A percentile compares a stretch with the other conserved stretches of the same genome.
Conservation (phyloP, 31 red algal genomes). For the Asparagopsis taxiformis region DNA sequence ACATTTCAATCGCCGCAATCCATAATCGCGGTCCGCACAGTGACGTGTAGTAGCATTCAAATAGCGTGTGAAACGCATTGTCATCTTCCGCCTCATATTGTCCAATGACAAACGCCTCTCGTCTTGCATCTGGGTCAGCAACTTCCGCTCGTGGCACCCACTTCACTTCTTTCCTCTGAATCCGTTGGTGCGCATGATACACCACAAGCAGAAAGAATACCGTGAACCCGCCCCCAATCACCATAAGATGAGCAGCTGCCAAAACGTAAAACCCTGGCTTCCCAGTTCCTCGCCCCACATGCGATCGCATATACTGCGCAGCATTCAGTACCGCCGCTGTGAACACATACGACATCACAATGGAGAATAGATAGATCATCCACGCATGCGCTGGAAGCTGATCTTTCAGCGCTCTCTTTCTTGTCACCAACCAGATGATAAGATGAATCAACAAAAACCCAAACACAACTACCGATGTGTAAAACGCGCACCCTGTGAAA, state of each 20-base stretch:
- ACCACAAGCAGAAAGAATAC: conserved; percentile 43
- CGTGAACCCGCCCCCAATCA: conserved; percentile 66
- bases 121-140: conserved; percentile 47
- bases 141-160: conserved; percentile 57
- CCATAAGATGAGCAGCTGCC: conserved; percentile 37
- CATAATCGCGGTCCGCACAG: conserved; percentile 60
- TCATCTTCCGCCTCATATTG: conserved; percentile 46
- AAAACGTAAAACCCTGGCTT: conserved; percentile 52
- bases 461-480: conserved; percentile 46
- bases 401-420: conserved; percentile 30
- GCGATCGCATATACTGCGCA: conserved; percentile 57
- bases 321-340: conserved; percentile 52
- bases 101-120: conserved; percentile 24
- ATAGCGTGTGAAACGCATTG: conserved; percentile 59
- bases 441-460: conserved; percentile 42
- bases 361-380: conserved; percentile 70
- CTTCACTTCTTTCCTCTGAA: conserved; percentile 37
- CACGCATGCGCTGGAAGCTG: conserved; percentile 55
- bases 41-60: conserved; percentile 72
- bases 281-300: conserved; percentile 41
- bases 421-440: conserved; percentile 31
- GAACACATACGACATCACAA: conserved; percentile 69
- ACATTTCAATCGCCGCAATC: conserved; percentile 49
- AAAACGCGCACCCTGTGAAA: conserved; percentile 62
- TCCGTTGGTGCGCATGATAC: conserved; percentile 26